Evolutionary conservation across 345 rosid genomes (phyloP).

Genomic region (Sisymbrium irio): DNA sequence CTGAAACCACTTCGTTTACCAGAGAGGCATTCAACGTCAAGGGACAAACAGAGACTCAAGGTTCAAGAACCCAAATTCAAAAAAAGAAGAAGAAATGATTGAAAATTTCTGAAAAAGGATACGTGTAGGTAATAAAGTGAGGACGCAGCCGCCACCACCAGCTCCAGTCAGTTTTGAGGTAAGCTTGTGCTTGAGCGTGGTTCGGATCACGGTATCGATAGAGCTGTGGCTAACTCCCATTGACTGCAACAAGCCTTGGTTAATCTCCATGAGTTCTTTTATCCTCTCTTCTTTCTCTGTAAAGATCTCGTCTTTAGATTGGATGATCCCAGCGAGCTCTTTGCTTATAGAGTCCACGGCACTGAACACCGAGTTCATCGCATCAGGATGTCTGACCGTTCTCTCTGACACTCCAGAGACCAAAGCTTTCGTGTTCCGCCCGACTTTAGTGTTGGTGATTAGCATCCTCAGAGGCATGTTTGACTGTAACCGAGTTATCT

Average conservation of each 20-base stretch:
- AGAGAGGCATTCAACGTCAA: constrained; percentile 34
- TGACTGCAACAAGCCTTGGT: constrained; percentile 84
- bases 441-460: constrained; percentile 84
- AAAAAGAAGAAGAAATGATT: neutral
- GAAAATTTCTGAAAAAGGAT: constrained; percentile 42
- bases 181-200: constrained; percentile 73
- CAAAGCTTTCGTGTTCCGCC: constrained; percentile 85
- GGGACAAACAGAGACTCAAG: constrained; percentile 23
- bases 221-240: constrained; percentile 94
- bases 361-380: constrained; percentile 66
- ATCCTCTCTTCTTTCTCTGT: constrained; percentile 65
- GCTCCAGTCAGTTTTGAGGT: constrained; percentile 93
- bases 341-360: constrained; percentile 82
- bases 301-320: constrained; percentile 48
- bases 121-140: constrained; percentile 80
- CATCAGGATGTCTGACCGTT: constrained; percentile 60
- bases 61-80: neutral
- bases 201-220: constrained; percentile 71
- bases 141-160: constrained; percentile 95
- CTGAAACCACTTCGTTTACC: constrained; percentile 48
- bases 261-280: constrained; percentile 87
- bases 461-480: constrained; percentile 74
- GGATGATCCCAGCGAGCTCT: constrained; percentile 57
- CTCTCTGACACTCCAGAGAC: constrained; percentile 90
- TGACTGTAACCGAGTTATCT: constrained; percentile 55